These are phyloP conservation scores for Picea glauca DNA, from an alignment of 75 land plant species.

Conservation along the genomic window DNA sequence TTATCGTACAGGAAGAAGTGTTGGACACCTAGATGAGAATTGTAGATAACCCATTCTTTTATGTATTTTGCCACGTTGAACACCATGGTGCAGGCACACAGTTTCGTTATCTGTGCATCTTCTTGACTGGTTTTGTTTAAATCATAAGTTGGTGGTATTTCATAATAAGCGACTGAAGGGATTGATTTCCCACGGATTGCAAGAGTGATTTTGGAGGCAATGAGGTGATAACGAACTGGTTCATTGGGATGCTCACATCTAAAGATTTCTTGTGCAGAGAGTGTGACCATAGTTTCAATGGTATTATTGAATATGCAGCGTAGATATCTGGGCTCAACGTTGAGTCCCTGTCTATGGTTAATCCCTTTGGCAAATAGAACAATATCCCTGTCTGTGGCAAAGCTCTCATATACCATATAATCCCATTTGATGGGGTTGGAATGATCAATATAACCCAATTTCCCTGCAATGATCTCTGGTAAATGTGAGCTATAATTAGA, in stretches of 20 bases:
- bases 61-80: constrained; percentile 69
- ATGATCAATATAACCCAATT: not conserved
- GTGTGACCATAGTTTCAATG: constrained; percentile 43
- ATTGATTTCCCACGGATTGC: not conserved
- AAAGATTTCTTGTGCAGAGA: constrained; percentile 78
- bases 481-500: not conserved
- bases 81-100: constrained; percentile 84
- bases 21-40: constrained; percentile 63
- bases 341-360: constrained; percentile 29
- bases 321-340: constrained; percentile 17
- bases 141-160: not conserved
- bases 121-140: constrained; percentile 1
- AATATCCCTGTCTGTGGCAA: constrained; percentile 54
- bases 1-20: constrained; percentile 79
- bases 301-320: constrained; percentile 46
- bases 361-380: constrained; percentile 78
- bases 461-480: not conserved
- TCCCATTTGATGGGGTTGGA: constrained; percentile 28
- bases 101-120: not conserved
- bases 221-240: not conserved
- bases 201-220: constrained; percentile 14
- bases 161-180: constrained; percentile 34
- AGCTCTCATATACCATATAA: constrained; percentile 49
- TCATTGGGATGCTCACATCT: constrained; percentile 58
- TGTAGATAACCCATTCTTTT: constrained; percentile 76